phyloP scores from a whole-genome alignment of 148 eudicot genomes.

The Vaccinium darrowii region DNA sequence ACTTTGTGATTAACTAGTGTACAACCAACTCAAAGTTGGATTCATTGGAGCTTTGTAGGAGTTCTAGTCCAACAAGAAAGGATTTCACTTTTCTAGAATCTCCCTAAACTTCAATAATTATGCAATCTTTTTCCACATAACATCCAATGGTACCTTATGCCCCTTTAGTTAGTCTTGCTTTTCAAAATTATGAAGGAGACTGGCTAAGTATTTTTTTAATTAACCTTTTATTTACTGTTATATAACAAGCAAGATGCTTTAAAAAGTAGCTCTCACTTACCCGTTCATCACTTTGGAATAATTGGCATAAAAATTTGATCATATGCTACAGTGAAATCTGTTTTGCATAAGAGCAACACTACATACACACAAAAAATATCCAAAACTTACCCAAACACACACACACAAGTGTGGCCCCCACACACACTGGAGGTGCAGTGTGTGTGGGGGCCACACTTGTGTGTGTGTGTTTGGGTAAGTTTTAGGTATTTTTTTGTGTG shows the following conservation, averaged over 20 bases:
- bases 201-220: neutral
- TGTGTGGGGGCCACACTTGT: no score
- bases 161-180: neutral
- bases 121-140: neutral
- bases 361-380: no score
- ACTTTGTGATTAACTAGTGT: neutral
- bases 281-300: neutral
- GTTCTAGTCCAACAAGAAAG: constrained; percentile 40
- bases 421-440: no score
- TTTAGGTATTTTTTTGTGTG: no score
- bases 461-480: no score
- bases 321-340: neutral
- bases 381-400: no score
- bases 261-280: no score
- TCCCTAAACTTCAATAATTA: neutral
- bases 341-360: no score
- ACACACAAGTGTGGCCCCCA: no score
- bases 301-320: neutral
- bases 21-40: constrained; percentile 1
- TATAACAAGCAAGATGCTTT: neutral
- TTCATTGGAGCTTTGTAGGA: constrained; percentile 22
- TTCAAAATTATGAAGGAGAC: neutral
- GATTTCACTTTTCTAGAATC: constrained; percentile 26
- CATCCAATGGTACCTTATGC: constrained; percentile 7
- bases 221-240: neutral